Conservation (phyloP, 768 basidiomycete genomes). For the Mrakia blollopis region DNA sequence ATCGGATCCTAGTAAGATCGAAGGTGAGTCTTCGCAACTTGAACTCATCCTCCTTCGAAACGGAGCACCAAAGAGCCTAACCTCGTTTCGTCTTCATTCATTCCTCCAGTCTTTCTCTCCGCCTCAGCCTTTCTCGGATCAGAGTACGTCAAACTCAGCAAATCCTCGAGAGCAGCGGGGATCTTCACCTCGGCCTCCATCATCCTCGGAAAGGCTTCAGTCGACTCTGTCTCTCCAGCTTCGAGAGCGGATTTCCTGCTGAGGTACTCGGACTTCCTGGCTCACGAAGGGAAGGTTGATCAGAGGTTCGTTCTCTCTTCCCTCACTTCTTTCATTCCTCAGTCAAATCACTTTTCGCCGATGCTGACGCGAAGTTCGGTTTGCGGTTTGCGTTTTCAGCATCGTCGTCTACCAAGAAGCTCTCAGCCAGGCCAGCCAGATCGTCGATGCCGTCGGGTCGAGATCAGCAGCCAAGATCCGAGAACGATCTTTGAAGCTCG, state of each 20-base stretch:
- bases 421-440: conserved; percentile 21
- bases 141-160: conserved; percentile 75
- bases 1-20: conserved; percentile 50
- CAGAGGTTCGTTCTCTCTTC: conserved; percentile 52
- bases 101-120: conserved; percentile 23
- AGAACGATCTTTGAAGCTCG: conserved; percentile 8
- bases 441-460: conserved; percentile 30
- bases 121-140: conserved; percentile 68
- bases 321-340: neutral
- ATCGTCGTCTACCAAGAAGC: conserved; percentile 37
- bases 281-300: conserved; percentile 55
- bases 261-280: conserved; percentile 62
- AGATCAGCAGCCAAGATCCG: neutral
- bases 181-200: conserved; percentile 57
- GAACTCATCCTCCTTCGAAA: conserved; percentile 3
- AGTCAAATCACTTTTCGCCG: too few relatives aligned
- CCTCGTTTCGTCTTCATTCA: too few relatives aligned
- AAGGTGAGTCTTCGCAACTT: conserved; percentile 44
- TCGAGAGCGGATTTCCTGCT: conserved; percentile 57
- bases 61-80: neutral
- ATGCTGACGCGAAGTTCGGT: conserved; percentile 45
- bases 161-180: conserved; percentile 58
- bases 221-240: conserved; percentile 52
- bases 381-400: conserved; percentile 24
- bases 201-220: conserved; percentile 32